Evolutionary conservation across 2,329 filamentous ascomycete genomes (phyloP).

Genomic region (Alternaria longipes): DNA sequence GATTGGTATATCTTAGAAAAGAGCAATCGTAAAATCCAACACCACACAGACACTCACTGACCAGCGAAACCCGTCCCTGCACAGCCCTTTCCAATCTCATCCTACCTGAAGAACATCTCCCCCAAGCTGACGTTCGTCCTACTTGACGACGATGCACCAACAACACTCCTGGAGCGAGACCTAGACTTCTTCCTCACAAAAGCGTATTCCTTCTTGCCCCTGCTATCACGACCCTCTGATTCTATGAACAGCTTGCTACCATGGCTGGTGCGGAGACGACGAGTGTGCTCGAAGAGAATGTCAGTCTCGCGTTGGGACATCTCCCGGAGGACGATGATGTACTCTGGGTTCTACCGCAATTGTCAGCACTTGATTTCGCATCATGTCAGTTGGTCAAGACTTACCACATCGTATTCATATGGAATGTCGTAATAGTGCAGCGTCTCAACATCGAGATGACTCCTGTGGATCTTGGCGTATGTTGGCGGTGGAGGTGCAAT

Average conservation of each 20-base stretch:
- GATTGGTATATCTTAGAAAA: slow-evolving; percentile 13
- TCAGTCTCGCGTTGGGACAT: slow-evolving; percentile 60
- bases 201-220: slow-evolving; percentile 56
- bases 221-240: slow-evolving; percentile 47
- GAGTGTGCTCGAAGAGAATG: slow-evolving; percentile 61
- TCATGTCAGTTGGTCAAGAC: slow-evolving; percentile 24
- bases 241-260: slow-evolving; percentile 54
- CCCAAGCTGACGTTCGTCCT: slow-evolving; percentile 42
- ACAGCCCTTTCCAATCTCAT: background rate
- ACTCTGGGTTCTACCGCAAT: slow-evolving; percentile 51
- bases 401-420: slow-evolving; percentile 59
- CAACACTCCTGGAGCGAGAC: slow-evolving; percentile 44
- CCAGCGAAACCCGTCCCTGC: background rate
- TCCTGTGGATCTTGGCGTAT: slow-evolving; percentile 58
- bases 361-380: slow-evolving; percentile 9
- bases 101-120: slow-evolving; percentile 43
- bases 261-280: slow-evolving; percentile 50
- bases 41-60: background rate
- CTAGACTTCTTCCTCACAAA: slow-evolving; percentile 53
- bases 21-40: background rate
- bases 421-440: slow-evolving; percentile 59
- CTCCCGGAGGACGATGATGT: slow-evolving; percentile 61
- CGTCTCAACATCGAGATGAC: slow-evolving; percentile 58
- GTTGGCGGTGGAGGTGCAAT: slow-evolving; percentile 47
- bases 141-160: slow-evolving; percentile 39